Evolutionary conservation across 2,329 filamentous ascomycete genomes (phyloP).

Genomic region (Pleoardoris graminearum): DNA sequence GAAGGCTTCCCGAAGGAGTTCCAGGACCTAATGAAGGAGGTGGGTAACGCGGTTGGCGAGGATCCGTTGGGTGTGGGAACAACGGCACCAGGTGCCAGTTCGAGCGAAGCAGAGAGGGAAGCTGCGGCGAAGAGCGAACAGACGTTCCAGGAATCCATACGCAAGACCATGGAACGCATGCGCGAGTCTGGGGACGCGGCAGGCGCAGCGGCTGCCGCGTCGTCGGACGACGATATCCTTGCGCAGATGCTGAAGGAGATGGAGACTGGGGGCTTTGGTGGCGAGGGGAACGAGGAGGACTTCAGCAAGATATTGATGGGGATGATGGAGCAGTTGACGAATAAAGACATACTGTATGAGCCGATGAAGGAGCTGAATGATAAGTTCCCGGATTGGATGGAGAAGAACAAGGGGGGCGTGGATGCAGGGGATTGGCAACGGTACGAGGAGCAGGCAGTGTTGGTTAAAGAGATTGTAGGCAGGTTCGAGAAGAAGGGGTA

Average conservation of each 20-base stretch:
- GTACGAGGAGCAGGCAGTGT: constrained; percentile 76
- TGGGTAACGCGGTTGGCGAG: constrained; percentile 48
- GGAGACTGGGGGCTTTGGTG: constrained; percentile 63
- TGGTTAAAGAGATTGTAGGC: constrained; percentile 83
- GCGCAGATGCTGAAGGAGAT: constrained; percentile 92
- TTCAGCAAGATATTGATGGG: constrained; percentile 93
- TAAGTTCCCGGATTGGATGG: constrained; percentile 90
- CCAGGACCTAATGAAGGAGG: constrained; percentile 76
- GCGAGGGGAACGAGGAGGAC: constrained; percentile 71
- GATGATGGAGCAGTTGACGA: constrained; percentile 99
- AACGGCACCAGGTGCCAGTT: constrained; percentile 34
- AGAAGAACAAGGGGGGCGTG: constrained; percentile 70
- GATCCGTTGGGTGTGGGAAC: constrained; percentile 32
- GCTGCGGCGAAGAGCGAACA: constrained; percentile 57
- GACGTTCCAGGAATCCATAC: constrained; percentile 89
- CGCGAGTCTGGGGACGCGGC: constrained; percentile 84
- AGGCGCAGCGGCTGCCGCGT: constrained; percentile 72
- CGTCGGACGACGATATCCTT: constrained; percentile 73
- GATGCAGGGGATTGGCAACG: constrained; percentile 71
- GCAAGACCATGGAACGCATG: constrained; percentile 94
- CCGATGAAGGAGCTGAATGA: constrained; percentile 96
- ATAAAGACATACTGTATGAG: constrained; percentile 97
- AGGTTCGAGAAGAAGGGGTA: constrained; percentile 86
- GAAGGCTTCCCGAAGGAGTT: constrained; percentile 77
- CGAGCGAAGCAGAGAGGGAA: constrained; percentile 15